Evolutionary conservation across 2,329 filamentous ascomycete genomes (phyloP), one percentile per base, ranked within the genome.

Genomic region (Emergomyces orientalis): DNA sequence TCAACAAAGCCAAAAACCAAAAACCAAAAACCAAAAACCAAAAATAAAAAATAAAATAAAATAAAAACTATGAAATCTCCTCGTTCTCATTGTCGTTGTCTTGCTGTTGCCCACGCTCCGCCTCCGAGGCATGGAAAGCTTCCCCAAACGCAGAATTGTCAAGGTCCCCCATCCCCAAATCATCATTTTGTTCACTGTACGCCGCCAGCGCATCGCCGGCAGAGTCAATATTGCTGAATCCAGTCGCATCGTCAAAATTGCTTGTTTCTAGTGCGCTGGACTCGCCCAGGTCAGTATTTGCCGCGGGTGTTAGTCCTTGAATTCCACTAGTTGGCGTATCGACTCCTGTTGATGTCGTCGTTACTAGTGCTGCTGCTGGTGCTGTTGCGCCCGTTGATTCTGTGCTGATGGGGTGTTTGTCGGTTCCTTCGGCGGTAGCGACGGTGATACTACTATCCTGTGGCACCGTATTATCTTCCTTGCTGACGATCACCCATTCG

Each of bases 91-190:
- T 30, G 2, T 51, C 47, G 19, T 51, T 51, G 47, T 51, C 30
- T 17, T 71, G 74, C 63, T 75, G 70, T 64, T 77, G 72, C n/a
- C 69, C 73, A 64, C 74, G 70, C 62, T 78, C 75, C 63, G 77
- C 76, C 65, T 82, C 79, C 56, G 80, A 80, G 19, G 79, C 79
- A 66, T 91, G 88, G 75, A 93, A 90, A 0, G 90, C 90, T 69
- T 94, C 89, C 2, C 89, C 90, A 77, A 94, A 94, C 1, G 89
- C 90, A 43, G 87, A 90, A 70, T 91, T 88, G 56, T 90, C 88
- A 79, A 91, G 83, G 66, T 87, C 88, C 9, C 82, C 84, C 51
- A 82, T 72, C 67, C 81, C 80, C 3, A 80, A 73, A 2, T 76
- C 76, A 62, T 80, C 80, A 59, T 83, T 80, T 17, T 84, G 82